Evolutionary conservation across 2,329 filamentous ascomycete genomes (phyloP).

Genomic region (Phialophora chinensis): DNA sequence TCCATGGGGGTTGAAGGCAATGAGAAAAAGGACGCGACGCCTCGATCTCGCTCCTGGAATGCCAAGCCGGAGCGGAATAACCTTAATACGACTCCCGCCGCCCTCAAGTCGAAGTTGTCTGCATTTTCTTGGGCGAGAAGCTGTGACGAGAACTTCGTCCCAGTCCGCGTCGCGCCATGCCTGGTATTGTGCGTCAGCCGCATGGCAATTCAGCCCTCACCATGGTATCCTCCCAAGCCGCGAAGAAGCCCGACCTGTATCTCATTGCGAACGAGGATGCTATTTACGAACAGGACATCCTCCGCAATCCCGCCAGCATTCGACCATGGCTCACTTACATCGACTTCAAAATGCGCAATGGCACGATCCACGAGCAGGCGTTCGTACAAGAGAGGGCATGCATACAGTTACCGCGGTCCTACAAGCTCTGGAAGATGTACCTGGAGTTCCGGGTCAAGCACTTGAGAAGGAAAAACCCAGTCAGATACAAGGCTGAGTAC

Average conservation of each 20-base stretch:
- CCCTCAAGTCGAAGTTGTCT: background rate
- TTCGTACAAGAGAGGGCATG: conserved; percentile 91
- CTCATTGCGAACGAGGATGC: conserved; percentile 76
- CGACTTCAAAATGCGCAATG: conserved; percentile 87
- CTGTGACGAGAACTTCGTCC: conserved; percentile 1
- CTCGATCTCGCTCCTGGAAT: background rate
- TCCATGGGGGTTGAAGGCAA: background rate
- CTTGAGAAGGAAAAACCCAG: conserved; percentile 80
- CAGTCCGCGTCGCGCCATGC: conserved; percentile 22
- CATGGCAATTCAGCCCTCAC: conserved; percentile 17
- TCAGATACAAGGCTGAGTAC: conserved; percentile 78
- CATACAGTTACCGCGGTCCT: conserved; percentile 85
- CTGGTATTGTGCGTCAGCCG: conserved; percentile 31
- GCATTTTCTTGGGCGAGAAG: background rate
- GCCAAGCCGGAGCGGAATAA: conserved; percentile 5
- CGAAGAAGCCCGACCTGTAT: conserved; percentile 38
- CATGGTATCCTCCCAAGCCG: conserved; percentile 27
- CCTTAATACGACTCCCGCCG: background rate
- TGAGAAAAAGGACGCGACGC: background rate
- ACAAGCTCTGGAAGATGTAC: conserved; percentile 99
- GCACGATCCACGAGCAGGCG: conserved; percentile 82
- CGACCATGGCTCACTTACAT: conserved; percentile 97
- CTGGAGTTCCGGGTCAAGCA: conserved; percentile 83
- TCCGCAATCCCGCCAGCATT: conserved; percentile 81
- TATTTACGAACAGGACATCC: conserved; percentile 93